Evolutionary conservation across 1,284 basidiomycete species (phyloP).

Genomic region (Hypsizygus ulmarius): DNA sequence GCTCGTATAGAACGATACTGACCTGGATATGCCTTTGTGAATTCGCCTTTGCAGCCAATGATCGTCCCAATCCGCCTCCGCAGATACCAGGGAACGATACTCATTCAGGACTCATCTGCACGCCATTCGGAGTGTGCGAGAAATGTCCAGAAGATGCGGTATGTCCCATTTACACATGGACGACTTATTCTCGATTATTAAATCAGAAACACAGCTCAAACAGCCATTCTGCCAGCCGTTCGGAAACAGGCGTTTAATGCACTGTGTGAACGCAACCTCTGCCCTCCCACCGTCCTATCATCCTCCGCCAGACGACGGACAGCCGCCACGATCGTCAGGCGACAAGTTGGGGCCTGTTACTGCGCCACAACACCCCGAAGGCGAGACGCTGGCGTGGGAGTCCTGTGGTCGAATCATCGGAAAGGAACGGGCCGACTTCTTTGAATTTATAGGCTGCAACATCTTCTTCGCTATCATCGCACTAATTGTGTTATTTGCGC

Average conservation of each 20-base stretch:
- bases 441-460: conserved; percentile 85
- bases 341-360: conserved; percentile 17
- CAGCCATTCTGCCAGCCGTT: conserved; percentile 91
- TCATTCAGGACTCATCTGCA: conserved; percentile 51
- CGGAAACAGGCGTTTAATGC: conserved; percentile 83
- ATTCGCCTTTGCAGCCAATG: conserved; percentile 11
- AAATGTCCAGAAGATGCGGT: conserved; percentile 81
- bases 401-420: conserved; percentile 81
- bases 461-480: conserved; percentile 67
- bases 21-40: conserved; percentile 14
- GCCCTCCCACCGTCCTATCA: conserved; percentile 14
- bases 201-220: conserved; percentile 50
- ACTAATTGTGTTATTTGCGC: conserved; percentile 60
- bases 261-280: conserved; percentile 57
- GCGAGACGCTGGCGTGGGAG: conserved; percentile 84
- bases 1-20: conserved; percentile 14
- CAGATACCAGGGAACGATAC: conserved; percentile 27
- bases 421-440: conserved; percentile 80
- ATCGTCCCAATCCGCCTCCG: conserved; percentile 3
- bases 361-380: conserved; percentile 30
- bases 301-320: conserved; percentile 18
- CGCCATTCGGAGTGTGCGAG: conserved; percentile 78
- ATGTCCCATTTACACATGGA: conserved; percentile 29
- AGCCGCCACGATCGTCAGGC: conserved; percentile 16
- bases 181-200: conserved; percentile 5